These are phyloP conservation scores for Globisporangium emineosum DNA, from an alignment of 352 stramenopile genomes.

Conservation along the genomic window DNA sequence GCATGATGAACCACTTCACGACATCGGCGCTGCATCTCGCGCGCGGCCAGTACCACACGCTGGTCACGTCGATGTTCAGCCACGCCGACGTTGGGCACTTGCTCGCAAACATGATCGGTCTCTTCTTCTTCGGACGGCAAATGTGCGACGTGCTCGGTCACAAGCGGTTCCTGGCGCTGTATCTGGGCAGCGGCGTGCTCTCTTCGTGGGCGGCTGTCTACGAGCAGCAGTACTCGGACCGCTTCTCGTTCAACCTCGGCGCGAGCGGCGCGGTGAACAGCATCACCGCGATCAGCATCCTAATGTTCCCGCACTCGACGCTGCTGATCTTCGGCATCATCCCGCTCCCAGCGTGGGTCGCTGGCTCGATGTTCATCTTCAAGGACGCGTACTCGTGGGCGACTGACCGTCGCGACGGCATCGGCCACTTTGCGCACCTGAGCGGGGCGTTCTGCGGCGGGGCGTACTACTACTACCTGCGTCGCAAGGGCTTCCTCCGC, in stretches of 20 bases:
- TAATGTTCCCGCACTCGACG: constrained; percentile 68
- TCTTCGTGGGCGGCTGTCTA: constrained; percentile 58
- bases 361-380: constrained; percentile 67
- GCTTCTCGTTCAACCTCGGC: constrained; percentile 54
- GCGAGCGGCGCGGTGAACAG: constrained; percentile 78
- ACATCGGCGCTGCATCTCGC: constrained; percentile 65
- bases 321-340: constrained; percentile 76
- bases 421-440: constrained; percentile 75
- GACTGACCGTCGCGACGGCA: constrained; percentile 45
- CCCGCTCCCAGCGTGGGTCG: constrained; percentile 71
- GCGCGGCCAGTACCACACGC: constrained; percentile 66
- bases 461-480: constrained; percentile 63
- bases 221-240: constrained; percentile 47
- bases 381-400: constrained; percentile 67
- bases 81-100: constrained; percentile 56
- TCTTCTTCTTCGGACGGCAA: constrained; percentile 75
- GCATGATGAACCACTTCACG: constrained; percentile 76
- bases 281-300: constrained; percentile 69
- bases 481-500: constrained; percentile 8
- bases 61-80: constrained; percentile 74
- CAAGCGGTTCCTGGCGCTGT: constrained; percentile 68
- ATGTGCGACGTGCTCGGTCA: constrained; percentile 65
- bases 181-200: constrained; percentile 66
- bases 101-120: constrained; percentile 66
- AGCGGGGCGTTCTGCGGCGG: constrained; percentile 58